phyloP scores from a whole-genome alignment of 352 stramenopile genomes.

The Phytophthora hibernalis region DNA sequence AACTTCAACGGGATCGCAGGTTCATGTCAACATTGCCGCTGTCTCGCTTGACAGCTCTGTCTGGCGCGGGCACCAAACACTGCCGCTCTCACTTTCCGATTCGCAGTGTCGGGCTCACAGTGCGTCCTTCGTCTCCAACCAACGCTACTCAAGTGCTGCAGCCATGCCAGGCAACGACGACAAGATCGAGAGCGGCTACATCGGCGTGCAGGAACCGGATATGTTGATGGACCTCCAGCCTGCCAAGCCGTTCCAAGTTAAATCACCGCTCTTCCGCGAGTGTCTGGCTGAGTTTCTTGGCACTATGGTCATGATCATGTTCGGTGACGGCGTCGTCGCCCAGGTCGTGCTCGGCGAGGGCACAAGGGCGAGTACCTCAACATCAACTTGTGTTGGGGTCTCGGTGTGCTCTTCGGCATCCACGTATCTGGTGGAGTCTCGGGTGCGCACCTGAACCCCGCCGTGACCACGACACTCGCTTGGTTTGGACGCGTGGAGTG shows the following conservation, averaged over 20 bases:
- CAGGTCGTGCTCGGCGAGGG: conserved; percentile 63
- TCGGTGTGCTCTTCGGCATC: conserved; percentile 76
- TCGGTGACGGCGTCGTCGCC: conserved; percentile 68
- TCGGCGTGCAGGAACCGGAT: conserved; percentile 40
- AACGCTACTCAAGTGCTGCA: conserved; percentile 8
- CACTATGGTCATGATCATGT: conserved; percentile 72
- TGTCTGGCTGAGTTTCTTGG: conserved; percentile 71
- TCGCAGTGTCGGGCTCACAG: conserved; percentile 24
- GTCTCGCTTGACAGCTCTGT: conserved; percentile 19
- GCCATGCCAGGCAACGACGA: conserved; percentile 36
- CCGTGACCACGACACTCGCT: conserved; percentile 62
- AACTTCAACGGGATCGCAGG: conserved; percentile 33
- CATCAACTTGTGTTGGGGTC: conserved; percentile 79
- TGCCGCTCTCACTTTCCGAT: conserved; percentile 31
- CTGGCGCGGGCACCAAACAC: background rate
- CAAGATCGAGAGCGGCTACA: conserved; percentile 47
- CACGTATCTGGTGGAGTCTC: conserved; percentile 63
- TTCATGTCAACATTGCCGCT: conserved; percentile 30
- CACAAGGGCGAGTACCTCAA: conserved; percentile 71
- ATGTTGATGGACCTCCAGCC: conserved; percentile 31
- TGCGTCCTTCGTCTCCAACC: background rate
- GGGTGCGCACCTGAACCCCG: conserved; percentile 72
- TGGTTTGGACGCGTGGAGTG: conserved; percentile 59
- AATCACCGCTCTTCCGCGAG: conserved; percentile 52
- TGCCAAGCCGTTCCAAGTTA: conserved; percentile 45